Evolutionary conservation across 805 yeast species (phyloP), one percentile per base, ranked within the genome.

Genomic region (Zygosaccharomyces gambellarensis): DNA sequence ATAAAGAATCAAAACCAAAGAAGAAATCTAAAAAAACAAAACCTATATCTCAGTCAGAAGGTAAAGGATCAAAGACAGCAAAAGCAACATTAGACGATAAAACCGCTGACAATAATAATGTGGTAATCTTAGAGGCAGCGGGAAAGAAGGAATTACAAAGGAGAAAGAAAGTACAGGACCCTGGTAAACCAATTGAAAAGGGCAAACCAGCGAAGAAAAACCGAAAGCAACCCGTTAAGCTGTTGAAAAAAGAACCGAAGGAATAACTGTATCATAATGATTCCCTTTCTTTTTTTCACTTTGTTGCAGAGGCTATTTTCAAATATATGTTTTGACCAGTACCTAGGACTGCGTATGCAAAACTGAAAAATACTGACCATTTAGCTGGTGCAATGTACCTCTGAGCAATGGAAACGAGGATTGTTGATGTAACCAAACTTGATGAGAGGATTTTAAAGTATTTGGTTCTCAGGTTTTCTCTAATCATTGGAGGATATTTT

Each of bases 101-200:
- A 34, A 9, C 38, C 14, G 38, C 14, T 10, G 32, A 31, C 19
- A 61, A 60, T 42, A 57, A 61, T 14, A 63, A 63, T 39, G 52
- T 61, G 8, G 68, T 64, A 2, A 63, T 65, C 2, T 48, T 65
- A 17, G 69, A 63, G 36, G 67, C 62, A 11, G 68, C 67, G 14
- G 67, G 68, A 10, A 61, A 58, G 43, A 63, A 54, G 50, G 66
- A 63, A 36, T 39, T 65, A 34, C 61, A 58, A 43, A 59, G 61
- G 48, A 53, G 65, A 39, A 60, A 57, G 38, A 59, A 57, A 36
- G 36, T 57, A 27, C 51, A 56, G 30, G 48, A 52, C 22, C 17
- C 10, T 34, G 11, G 23, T 44, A 42, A 42, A 11, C 45, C 36
- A n/a, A 10, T 11, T 32, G 55, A 46, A 29, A 52, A 55, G 53